Percentiles rank a stretch among this genome's conserved stretches.
Evolutionary conservation across 306 rosid genomes (phyloP).

Genomic region (Arachis stenosperma): DNA sequence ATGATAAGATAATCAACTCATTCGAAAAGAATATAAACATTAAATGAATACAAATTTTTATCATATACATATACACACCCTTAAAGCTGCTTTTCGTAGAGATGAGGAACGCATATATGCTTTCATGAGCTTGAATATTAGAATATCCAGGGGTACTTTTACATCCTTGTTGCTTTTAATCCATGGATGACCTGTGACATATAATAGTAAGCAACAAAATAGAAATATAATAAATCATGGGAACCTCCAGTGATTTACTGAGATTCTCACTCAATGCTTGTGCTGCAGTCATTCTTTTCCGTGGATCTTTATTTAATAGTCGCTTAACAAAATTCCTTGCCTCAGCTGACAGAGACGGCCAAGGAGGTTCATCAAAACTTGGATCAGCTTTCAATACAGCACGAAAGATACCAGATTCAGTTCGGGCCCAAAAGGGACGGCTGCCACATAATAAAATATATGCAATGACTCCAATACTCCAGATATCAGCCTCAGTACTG

Average conservation of each 20-base stretch:
- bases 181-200: conserved; percentile 79
- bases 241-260: conserved; percentile 8
- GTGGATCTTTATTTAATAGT: conserved; percentile 75
- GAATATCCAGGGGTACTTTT: conserved; percentile 71
- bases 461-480: conserved; percentile 90
- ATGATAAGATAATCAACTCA: neutral
- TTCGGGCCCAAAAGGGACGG: conserved; percentile 91
- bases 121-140: conserved; percentile 73
- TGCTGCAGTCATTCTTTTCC: conserved; percentile 83
- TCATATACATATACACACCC: conserved; percentile 50
- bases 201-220: conserved; percentile 34
- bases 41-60: neutral
- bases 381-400: conserved; percentile 83
- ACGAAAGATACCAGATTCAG: conserved; percentile 82
- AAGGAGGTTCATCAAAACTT: conserved; percentile 75
- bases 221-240: conserved; percentile 8
- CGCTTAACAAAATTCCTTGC: conserved; percentile 71
- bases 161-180: conserved; percentile 53
- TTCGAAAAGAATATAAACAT: neutral
- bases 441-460: conserved; percentile 85
- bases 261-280: conserved; percentile 70
- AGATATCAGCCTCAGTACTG: conserved; percentile 75
- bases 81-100: conserved; percentile 77
- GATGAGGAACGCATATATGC: conserved; percentile 73
- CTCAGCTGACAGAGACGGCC: conserved; percentile 75